Conservation (phyloP, 495 filamentous ascomycete genomes). For the Melanomma pulvis-pyrius region DNA sequence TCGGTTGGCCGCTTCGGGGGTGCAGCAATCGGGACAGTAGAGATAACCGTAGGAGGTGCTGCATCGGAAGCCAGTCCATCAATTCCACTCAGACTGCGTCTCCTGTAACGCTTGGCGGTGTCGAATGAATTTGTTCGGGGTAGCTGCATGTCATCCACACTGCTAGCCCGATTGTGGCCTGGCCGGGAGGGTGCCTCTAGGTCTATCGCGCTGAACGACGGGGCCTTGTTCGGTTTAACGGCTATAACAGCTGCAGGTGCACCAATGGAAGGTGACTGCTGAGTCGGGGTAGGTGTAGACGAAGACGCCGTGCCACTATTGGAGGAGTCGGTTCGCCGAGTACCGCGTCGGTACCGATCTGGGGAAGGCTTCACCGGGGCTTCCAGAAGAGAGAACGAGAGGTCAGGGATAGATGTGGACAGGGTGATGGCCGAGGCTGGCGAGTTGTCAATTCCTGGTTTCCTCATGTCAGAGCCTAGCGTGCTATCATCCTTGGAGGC, state of each 20-base stretch:
- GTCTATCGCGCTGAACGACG: slow-evolving; percentile 2
- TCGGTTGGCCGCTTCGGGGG: slow-evolving; percentile 30
- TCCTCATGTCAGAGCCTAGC: slow-evolving; percentile 46
- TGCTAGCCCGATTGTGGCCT: slow-evolving; percentile 48
- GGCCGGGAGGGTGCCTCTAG: slow-evolving; percentile 9
- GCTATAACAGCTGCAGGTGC: slow-evolving; percentile 13
- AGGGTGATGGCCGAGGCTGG: slow-evolving; percentile 50
- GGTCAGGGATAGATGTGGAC: slow-evolving; percentile 55
- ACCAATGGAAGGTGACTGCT: slow-evolving; percentile 41
- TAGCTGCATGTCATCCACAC: slow-evolving; percentile 58
- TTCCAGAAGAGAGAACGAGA: slow-evolving; percentile 46
- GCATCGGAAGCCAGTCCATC: slow-evolving; percentile 50
- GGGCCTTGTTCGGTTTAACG: slow-evolving; percentile 4
- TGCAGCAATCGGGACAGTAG: background rate
- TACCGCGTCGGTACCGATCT: slow-evolving; percentile 66
- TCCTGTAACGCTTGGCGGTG: slow-evolving; percentile 72
- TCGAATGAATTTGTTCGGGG: slow-evolving; percentile 56
- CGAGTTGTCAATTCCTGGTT: slow-evolving; percentile 50
- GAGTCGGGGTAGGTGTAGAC: slow-evolving; percentile 20
- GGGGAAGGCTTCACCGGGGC: slow-evolving; percentile 51
- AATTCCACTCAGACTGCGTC: slow-evolving; percentile 80
- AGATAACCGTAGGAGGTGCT: slow-evolving; percentile 4
- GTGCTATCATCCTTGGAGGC: slow-evolving; percentile 44
- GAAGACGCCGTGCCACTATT: slow-evolving; percentile 26
- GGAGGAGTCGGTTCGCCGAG: slow-evolving; percentile 54